Evolutionary conservation across 75 land plant genomes (phyloP).

Genomic region (Pinus tabuliformis): DNA sequence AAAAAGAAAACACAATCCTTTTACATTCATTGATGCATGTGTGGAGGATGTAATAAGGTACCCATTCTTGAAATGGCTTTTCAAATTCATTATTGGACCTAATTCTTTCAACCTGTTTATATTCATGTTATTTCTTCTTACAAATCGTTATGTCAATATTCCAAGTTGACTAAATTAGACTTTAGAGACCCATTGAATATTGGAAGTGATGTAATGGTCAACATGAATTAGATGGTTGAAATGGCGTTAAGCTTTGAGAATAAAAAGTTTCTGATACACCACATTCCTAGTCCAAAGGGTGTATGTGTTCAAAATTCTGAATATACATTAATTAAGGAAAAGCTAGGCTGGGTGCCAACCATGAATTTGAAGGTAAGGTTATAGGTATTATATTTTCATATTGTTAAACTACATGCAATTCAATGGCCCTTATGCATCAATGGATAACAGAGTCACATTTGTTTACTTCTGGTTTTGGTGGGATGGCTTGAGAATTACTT

Average conservation of each 20-base stretch:
- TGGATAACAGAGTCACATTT: background rate
- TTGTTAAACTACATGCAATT: background rate
- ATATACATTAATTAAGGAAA: conserved; percentile 88
- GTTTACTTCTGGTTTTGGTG: conserved; percentile 12
- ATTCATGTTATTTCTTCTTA: background rate
- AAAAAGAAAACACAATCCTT: conserved; percentile 90
- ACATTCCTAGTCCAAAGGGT: conserved; percentile 95
- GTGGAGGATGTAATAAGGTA: too few species aligned
- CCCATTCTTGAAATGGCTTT: too few species aligned
- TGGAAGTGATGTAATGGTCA: conserved; percentile 96
- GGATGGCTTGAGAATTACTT: conserved; percentile 87
- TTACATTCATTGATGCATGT: too few species aligned
- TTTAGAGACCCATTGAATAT: conserved; percentile 93
- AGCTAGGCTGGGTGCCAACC: conserved; percentile 94
- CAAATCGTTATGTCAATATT: background rate
- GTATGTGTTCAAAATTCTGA: conserved; percentile 95
- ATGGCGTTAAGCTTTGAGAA: conserved; percentile 81
- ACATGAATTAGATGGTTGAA: conserved; percentile 99
- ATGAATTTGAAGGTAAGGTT: conserved; percentile 76
- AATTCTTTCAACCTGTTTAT: background rate
- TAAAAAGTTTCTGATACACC: conserved; percentile 84
- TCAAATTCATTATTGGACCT: background rate
- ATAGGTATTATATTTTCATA: background rate
- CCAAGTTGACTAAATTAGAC: conserved; percentile 92
- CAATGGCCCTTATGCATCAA: background rate